phyloP scores from a whole-genome alignment of 768 basidiomycete genomes.

The Inosperma sp. region DNA sequence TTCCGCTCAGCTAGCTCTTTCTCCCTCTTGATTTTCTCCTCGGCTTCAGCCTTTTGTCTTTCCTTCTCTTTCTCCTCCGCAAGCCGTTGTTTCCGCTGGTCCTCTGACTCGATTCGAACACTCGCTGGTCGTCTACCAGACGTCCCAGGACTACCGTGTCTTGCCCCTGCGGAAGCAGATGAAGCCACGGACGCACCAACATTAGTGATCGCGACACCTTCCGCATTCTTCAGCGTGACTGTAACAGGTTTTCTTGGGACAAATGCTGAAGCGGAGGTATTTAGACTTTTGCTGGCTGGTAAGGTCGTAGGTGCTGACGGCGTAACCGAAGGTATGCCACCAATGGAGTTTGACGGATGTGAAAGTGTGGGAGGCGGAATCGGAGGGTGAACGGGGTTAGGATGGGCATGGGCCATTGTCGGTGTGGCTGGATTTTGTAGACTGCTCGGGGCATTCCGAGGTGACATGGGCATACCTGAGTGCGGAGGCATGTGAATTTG shows the following conservation, averaged over 20 bases:
- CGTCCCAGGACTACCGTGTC: conserved; percentile 38
- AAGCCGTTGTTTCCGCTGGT: conserved; percentile 41
- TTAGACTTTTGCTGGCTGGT: conserved; percentile 37
- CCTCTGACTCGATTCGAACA: conserved; percentile 62
- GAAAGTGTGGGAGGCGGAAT: conserved; percentile 35
- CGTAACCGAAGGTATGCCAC: conserved; percentile 40
- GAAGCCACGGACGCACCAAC: conserved; percentile 24
- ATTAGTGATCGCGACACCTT: conserved; percentile 58
- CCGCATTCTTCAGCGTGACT: conserved; percentile 57
- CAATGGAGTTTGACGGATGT: too few species aligned
- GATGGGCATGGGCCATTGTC: conserved; percentile 56
- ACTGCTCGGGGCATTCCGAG: conserved; percentile 51
- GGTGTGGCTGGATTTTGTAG: conserved; percentile 65
- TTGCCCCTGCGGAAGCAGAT: conserved; percentile 21
- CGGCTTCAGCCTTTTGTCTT: conserved; percentile 43
- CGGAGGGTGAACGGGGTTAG: conserved; percentile 41
- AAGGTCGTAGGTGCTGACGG: conserved; percentile 7
- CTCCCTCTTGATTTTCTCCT: conserved; percentile 42
- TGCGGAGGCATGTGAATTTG: conserved; percentile 50
- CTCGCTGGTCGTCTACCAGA: conserved; percentile 34
- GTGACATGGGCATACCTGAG: conserved; percentile 60
- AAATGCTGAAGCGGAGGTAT: conserved; percentile 60
- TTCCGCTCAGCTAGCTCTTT: conserved; percentile 33
- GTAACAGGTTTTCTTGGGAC: conserved; percentile 62
- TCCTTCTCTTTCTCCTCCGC: conserved; percentile 41